These are phyloP conservation scores for Sphaerosporella brunnea DNA, from an alignment of 495 filamentous ascomycete genomes.

Conservation along the genomic window DNA sequence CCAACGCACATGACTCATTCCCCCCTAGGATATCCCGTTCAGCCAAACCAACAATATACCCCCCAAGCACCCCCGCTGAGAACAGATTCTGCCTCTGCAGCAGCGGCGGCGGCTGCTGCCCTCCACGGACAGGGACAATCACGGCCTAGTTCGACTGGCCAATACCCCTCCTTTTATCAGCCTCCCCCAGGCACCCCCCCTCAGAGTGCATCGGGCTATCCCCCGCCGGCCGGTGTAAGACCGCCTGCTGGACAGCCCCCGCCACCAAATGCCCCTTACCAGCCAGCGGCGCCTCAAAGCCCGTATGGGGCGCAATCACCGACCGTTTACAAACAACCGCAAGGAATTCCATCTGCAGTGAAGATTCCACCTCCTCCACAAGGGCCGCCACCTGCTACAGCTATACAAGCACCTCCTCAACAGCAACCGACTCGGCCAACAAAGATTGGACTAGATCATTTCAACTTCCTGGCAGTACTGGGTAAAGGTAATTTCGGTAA, in stretches of 20 bases:
- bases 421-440: constrained; percentile 31
- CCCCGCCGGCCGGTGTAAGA: constrained; percentile 13
- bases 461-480: constrained; percentile 97
- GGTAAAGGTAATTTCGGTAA: constrained; percentile 99
- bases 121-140: background rate
- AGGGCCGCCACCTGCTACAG: background rate
- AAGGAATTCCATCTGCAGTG: constrained; percentile 22
- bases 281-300: background rate
- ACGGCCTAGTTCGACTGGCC: background rate
- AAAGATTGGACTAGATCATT: constrained; percentile 90
- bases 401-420: constrained; percentile 24
- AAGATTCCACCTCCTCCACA: constrained; percentile 11
- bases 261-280: constrained; percentile 3
- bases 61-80: constrained; percentile 14
- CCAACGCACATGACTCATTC: constrained; percentile 16
- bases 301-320: constrained; percentile 3
- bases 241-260: constrained; percentile 1
- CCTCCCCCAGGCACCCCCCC: constrained; percentile 22
- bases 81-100: constrained; percentile 18
- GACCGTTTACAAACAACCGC: constrained; percentile 8
- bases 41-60: constrained; percentile 14
- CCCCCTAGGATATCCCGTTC: constrained; percentile 8
- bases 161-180: constrained; percentile 11
- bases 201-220: constrained; percentile 28
- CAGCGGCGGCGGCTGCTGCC: constrained; percentile 16